phyloP scores from a whole-genome alignment of 192 early-diverging fungal species.

The Podochytrium sp. region DNA sequence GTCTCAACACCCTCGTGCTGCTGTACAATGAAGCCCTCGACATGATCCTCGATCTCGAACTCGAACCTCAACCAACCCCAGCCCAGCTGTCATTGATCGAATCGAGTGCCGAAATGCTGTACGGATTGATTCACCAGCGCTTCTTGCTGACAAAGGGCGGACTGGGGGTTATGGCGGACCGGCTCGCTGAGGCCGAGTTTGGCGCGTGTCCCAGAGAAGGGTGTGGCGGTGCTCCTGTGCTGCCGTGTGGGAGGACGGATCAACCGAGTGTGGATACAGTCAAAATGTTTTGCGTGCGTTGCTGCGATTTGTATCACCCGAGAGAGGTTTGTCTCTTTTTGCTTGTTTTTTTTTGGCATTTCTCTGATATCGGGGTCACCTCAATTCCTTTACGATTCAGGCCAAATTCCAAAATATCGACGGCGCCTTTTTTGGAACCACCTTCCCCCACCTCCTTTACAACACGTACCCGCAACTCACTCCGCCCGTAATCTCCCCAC shows the following conservation, averaged over 20 bases:
- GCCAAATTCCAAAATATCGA: conserved; percentile 50
- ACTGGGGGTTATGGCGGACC: conserved; percentile 76
- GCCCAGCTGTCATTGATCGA: conserved; percentile 72
- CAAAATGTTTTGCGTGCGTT: conserved; percentile 62
- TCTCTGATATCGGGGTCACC: not conserved
- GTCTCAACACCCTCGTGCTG: conserved; percentile 77
- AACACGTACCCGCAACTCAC: conserved; percentile 81
- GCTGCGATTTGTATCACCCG: conserved; percentile 59
- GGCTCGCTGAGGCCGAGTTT: conserved; percentile 46
- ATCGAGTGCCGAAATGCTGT: conserved; percentile 86
- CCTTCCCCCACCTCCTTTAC: conserved; percentile 92
- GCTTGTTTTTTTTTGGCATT: no score
- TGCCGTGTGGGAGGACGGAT: conserved; percentile 57
- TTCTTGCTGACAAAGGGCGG: conserved; percentile 89
- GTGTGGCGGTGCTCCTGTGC: conserved; percentile 52
- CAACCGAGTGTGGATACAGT: conserved; percentile 47
- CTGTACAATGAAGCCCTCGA: conserved; percentile 92
- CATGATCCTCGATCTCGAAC: conserved; percentile 86
- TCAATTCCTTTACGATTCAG: conserved; percentile 10
- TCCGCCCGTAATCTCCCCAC: conserved; percentile 45
- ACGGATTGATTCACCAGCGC: conserved; percentile 92
- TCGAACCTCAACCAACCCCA: conserved; percentile 49
- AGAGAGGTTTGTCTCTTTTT: conserved; percentile 38
- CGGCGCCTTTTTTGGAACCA: conserved; percentile 95
- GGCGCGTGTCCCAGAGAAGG: conserved; percentile 57